A percentile compares a stretch with the other conserved stretches of the same genome.
Evolutionary conservation across 1,284 basidiomycete species (phyloP).

Genomic region (Irpex sp.): DNA sequence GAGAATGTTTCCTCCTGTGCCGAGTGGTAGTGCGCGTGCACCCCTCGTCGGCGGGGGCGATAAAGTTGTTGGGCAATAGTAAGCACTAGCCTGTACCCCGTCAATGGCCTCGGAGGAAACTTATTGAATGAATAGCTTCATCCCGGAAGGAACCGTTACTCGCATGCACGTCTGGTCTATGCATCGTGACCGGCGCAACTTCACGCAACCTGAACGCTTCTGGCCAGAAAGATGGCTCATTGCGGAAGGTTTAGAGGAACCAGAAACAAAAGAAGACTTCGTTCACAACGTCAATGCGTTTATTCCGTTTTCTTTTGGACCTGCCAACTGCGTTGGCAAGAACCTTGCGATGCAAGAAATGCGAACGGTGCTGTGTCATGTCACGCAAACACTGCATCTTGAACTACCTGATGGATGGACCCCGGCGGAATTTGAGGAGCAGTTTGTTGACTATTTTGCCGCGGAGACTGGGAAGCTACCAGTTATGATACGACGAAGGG

Average conservation of each 20-base stretch:
- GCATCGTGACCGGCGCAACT: slow-evolving; percentile 9
- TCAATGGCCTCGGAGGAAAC: neutral
- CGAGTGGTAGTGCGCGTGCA: slow-evolving; percentile 12
- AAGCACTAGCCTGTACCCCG: neutral
- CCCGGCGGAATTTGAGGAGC: neutral
- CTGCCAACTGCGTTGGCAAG: slow-evolving; percentile 22
- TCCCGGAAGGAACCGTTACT: slow-evolving; percentile 2
- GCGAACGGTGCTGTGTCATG: slow-evolving; percentile 17
- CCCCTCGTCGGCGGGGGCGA: neutral
- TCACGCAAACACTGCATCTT: slow-evolving; percentile 24
- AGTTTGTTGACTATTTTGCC: neutral
- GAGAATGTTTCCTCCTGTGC: slow-evolving; percentile 18
- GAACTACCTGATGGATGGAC: slow-evolving; percentile 17
- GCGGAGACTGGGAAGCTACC: neutral
- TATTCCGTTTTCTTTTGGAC: slow-evolving; percentile 14
- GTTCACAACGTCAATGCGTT: slow-evolving; percentile 7
- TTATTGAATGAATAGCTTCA: neutral
- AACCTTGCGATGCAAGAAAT: slow-evolving; percentile 23
- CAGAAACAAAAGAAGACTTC: neutral
- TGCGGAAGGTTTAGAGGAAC: neutral
- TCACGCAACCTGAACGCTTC: slow-evolving; percentile 9
- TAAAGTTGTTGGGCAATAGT: neutral
- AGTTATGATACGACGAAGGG: neutral
- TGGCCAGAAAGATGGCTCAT: slow-evolving; percentile 13
- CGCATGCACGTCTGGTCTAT: slow-evolving; percentile 1